Conservation (phyloP, 2,329 filamentous ascomycete genomes). For the Stemphylium lycopersici region DNA sequence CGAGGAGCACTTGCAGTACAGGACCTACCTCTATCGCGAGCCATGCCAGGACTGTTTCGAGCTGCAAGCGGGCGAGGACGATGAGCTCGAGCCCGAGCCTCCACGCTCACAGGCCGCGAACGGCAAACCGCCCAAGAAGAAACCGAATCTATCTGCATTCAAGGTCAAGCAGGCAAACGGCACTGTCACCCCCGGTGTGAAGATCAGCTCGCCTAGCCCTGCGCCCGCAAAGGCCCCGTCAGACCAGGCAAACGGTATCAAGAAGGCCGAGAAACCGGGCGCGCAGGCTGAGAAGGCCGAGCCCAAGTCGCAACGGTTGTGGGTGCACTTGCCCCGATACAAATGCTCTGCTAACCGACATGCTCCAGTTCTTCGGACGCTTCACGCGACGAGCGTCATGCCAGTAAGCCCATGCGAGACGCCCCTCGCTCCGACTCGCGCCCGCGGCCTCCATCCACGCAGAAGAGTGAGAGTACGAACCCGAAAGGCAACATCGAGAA, state of each 20-base stretch:
- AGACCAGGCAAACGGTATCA: slow-evolving; percentile 35
- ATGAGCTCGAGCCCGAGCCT: slow-evolving; percentile 54
- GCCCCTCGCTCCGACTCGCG: slow-evolving; percentile 14
- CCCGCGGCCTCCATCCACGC: slow-evolving; percentile 25
- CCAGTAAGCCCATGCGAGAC: slow-evolving; percentile 22
- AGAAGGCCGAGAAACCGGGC: slow-evolving; percentile 27
- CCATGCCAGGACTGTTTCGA: slow-evolving; percentile 56
- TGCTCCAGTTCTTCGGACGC: slow-evolving; percentile 24
- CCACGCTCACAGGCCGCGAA: slow-evolving; percentile 42
- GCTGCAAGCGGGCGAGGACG: slow-evolving; percentile 60
- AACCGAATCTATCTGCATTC: slow-evolving; percentile 67
- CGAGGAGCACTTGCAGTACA: slow-evolving; percentile 66
- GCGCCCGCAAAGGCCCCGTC: slow-evolving; percentile 28
- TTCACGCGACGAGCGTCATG: slow-evolving; percentile 23
- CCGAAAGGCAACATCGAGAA: slow-evolving; percentile 40
- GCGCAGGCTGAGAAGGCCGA: slow-evolving; percentile 21
- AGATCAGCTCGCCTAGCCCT: slow-evolving; percentile 38
- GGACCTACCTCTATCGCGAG: slow-evolving; percentile 66
- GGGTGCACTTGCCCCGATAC: slow-evolving; percentile 1
- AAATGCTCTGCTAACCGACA: slow-evolving; percentile 19
- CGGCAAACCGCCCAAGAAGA: slow-evolving; percentile 60
- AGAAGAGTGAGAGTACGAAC: slow-evolving; percentile 50
- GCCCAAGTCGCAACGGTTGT: slow-evolving; percentile 28
- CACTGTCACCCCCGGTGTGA: slow-evolving; percentile 35
- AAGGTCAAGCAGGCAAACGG: slow-evolving; percentile 60